A percentile compares a stretch with the other conserved stretches of the same genome.
Evolutionary conservation across 78 protist genomes (phyloP).

Genomic region (Anaeramoeba flamelloides): DNA sequence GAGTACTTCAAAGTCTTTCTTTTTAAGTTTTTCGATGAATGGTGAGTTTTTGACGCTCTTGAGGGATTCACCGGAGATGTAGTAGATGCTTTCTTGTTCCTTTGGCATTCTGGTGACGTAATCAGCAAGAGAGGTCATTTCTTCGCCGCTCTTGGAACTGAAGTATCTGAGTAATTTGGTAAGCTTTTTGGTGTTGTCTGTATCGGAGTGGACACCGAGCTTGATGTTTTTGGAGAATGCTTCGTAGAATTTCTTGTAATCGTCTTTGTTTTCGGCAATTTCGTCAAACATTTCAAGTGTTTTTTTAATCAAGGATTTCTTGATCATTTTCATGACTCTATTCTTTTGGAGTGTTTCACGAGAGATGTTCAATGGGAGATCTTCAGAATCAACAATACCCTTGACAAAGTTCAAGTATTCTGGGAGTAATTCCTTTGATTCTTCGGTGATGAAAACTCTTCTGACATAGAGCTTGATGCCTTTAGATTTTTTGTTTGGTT

Average conservation of each 20-base stretch:
- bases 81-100: conserved; percentile 94
- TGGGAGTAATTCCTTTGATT: conserved; percentile 94
- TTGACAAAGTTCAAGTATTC: conserved; percentile 88
- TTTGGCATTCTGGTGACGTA: conserved; percentile 94
- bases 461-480: conserved; percentile 98
- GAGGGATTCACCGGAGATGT: conserved; percentile 95
- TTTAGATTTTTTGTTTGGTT: conserved; percentile 81
- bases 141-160: conserved; percentile 85
- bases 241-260: conserved; percentile 87
- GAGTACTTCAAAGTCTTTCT: conserved; percentile 76
- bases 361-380: conserved; percentile 97
- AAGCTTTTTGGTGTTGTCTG: conserved; percentile 77
- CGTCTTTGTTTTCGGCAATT: conserved; percentile 87
- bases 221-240: conserved; percentile 88
- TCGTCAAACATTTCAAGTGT: conserved; percentile 89
- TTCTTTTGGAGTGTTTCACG: conserved; percentile 98
- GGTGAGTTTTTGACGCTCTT: conserved; percentile 85
- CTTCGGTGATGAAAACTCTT: conserved; percentile 97
- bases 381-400: conserved; percentile 99
- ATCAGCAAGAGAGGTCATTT: conserved; percentile 83
- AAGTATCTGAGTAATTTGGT: conserved; percentile 88
- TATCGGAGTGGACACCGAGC: conserved; percentile 98
- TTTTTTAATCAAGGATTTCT: conserved; percentile 92
- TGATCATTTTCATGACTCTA: conserved; percentile 92
- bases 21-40: conserved; percentile 68